phyloP scores from a whole-genome alignment of 2,329 filamentous ascomycete genomes.

The Aschersonia sp. region DNA sequence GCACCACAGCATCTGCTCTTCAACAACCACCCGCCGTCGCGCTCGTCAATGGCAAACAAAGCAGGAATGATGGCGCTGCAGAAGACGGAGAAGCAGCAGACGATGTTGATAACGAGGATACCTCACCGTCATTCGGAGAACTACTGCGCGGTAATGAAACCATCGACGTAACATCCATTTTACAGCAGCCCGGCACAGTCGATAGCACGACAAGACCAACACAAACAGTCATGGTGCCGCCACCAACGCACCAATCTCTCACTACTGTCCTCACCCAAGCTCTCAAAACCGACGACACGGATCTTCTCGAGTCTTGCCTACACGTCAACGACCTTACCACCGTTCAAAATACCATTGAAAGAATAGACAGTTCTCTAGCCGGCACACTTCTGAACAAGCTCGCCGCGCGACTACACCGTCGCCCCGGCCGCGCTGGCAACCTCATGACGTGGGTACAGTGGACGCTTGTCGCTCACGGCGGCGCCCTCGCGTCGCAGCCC shows the following conservation, averaged over 20 bases:
- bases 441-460: constrained; percentile 94
- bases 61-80: constrained; percentile 11
- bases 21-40: constrained; percentile 5
- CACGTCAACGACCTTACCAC: constrained; percentile 63
- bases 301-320: constrained; percentile 84
- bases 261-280: constrained; percentile 89
- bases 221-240: constrained; percentile 27
- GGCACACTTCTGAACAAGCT: constrained; percentile 68
- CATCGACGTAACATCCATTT: constrained; percentile 59
- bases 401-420: constrained; percentile 71
- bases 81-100: constrained; percentile 16
- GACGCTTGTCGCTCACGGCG: constrained; percentile 84
- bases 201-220: constrained; percentile 9
- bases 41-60: constrained; percentile 12
- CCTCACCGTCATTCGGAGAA: constrained; percentile 70
- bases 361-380: constrained; percentile 74
- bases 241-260: constrained; percentile 65
- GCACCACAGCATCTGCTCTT: constrained; percentile 27
- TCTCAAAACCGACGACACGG: constrained; percentile 78
- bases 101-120: constrained; percentile 31
- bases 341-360: constrained; percentile 79
- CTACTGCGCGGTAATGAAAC: constrained; percentile 60
- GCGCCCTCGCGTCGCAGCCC: constrained; percentile 76
- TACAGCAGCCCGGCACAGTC: constrained; percentile 23
- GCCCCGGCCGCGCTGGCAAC: constrained; percentile 77